phyloP scores from a whole-genome alignment of 768 basidiomycete species.

The Cyathus striatus region DNA sequence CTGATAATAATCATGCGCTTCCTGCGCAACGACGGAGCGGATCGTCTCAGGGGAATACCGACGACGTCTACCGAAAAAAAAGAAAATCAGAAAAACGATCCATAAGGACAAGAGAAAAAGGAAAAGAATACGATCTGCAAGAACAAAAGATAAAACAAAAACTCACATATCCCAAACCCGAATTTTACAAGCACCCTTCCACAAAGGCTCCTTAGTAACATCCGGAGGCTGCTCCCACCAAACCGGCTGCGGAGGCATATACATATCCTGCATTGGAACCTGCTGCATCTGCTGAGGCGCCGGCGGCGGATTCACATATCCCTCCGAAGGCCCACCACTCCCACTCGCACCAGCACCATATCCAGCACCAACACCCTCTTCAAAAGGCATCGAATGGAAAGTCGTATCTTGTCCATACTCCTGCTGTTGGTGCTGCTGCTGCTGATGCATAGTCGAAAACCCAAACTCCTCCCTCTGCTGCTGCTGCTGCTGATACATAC shows the following conservation, averaged over 20 bases:
- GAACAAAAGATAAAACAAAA: constrained; percentile 1
- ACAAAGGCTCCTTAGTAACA: constrained; percentile 12
- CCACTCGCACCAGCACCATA: not conserved
- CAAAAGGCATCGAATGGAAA: constrained; percentile 1
- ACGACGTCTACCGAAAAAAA: constrained; percentile 8
- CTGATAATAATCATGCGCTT: constrained; percentile 18
- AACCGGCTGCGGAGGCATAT: constrained; percentile 7
- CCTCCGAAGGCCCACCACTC: not conserved
- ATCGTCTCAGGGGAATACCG: constrained; percentile 17
- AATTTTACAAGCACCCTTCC: constrained; percentile 19
- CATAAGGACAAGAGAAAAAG: constrained; percentile 2
- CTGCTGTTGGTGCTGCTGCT: constrained; percentile 6
- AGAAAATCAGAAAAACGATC: not conserved
- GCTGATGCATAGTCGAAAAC: not conserved
- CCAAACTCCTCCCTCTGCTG: not conserved
- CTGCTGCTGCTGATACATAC: not conserved
- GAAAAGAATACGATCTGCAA: not conserved
- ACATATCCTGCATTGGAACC: constrained; percentile 2
- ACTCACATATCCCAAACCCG: constrained; percentile 21
- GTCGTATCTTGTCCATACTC: not conserved
- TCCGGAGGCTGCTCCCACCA: constrained; percentile 13
- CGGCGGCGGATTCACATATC: constrained; percentile 1
- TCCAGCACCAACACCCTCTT: not conserved
- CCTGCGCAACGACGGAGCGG: constrained; percentile 16
- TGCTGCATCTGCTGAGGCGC: constrained; percentile 10